Evolutionary conservation across 2,329 filamentous ascomycete genomes (phyloP), one percentile per base, ranked within the genome.

Genomic region (Sclerotinia nivalis): DNA sequence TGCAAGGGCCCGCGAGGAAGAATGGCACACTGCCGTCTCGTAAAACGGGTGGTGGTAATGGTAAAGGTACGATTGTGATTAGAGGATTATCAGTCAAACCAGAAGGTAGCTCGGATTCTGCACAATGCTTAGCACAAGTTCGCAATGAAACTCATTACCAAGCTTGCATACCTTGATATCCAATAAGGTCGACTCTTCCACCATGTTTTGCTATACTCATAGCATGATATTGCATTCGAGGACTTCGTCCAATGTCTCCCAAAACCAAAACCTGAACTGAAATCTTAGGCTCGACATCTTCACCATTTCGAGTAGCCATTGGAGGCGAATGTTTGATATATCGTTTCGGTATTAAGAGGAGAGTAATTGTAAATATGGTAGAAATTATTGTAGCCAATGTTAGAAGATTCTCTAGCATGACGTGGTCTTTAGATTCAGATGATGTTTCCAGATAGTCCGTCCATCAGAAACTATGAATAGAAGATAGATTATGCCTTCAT

Each of bases 201-300:
- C 93, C 93, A 77, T 93, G 89, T 76, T 90, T 91, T 54, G 93
- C 93, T 76, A 98, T 89, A 79, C 95, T 98, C 75, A 97, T 84
- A 28, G 95, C 95, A 85, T 99, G 96, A 77, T 99, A 98, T 78
- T 98, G 94, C 95, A 99, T 99, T 69, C 96, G 93, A 64, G 96
- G 96, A 79, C 95, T 98, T 59, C 94, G 89, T 52, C 96, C 96
- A 79, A 99, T 94, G 78, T 99, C 96, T 58, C 96, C 96, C 40
- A 99, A 86, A 25, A 99, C 96, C 22, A 99, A 85, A 66, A 99
- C 88, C 80, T 97, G 93, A 56, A 95, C 86, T 0, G 84, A 86
- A 49, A 83, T 81, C 70, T 84, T 81, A 74, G 74, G 72, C 68
- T 76, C 74, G 71, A 69, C 62, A 15, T 72, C 72, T 49, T 78